Evolutionary conservation across 306 rosid genomes (phyloP).

Genomic region (Senna siamea): DNA sequence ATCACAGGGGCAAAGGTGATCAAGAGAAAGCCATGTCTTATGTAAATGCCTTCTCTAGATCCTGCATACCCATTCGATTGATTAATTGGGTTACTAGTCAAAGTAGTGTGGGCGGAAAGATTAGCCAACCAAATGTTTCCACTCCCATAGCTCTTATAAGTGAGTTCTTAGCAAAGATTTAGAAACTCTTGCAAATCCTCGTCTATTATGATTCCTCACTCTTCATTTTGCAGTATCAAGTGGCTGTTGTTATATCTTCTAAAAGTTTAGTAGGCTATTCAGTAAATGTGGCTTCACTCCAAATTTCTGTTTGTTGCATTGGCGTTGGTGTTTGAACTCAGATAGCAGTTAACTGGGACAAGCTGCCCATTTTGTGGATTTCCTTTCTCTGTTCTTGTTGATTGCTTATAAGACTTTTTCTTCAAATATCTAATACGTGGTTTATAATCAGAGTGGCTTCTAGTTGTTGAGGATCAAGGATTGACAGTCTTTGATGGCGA

Average conservation of each 20-base stretch:
- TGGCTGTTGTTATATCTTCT: conserved; percentile 8
- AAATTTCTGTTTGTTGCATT: conserved; percentile 28
- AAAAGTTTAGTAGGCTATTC: conserved; percentile 36
- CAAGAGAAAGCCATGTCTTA: conserved; percentile 61
- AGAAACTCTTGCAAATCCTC: conserved; percentile 12
- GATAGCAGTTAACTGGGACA: conserved; percentile 35
- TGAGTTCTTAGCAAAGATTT: conserved; percentile 43
- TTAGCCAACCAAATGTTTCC: conserved; percentile 58
- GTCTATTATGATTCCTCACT: conserved; percentile 30
- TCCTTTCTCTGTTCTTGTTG: neutral
- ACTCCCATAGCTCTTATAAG: conserved; percentile 74
- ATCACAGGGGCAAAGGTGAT: conserved; percentile 66
- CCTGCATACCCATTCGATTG: conserved; percentile 68
- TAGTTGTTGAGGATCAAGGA: conserved; percentile 67
- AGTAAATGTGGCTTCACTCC: conserved; percentile 27
- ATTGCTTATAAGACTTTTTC: neutral
- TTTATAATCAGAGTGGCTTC: conserved; percentile 71
- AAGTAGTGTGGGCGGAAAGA: conserved; percentile 46
- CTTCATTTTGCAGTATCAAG: conserved; percentile 30
- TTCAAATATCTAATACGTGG: conserved; percentile 12
- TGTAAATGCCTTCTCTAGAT: conserved; percentile 58
- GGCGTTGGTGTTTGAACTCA: conserved; percentile 34
- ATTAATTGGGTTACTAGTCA: conserved; percentile 68
- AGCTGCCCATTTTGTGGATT: conserved; percentile 33
- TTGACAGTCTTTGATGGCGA: conserved; percentile 52